A percentile compares a stretch with the other conserved stretches of the same genome.
phyloP scores from a whole-genome alignment of 805 yeast species.

The Schizosaccharomyces octosporus region DNA sequence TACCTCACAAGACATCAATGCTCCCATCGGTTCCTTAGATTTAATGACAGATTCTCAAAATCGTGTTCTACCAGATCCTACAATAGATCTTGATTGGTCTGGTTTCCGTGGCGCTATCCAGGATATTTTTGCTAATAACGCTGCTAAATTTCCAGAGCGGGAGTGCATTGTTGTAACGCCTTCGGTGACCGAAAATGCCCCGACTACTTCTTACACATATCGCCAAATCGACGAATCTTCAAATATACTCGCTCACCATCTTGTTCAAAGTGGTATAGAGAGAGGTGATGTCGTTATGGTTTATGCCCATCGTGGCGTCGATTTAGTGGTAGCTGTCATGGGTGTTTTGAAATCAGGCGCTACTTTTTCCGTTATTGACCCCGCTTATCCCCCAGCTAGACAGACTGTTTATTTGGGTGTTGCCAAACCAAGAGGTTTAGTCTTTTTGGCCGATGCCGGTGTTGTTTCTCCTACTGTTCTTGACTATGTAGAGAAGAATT shows the following conservation, averaged over 20 bases:
- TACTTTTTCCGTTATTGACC: slow-evolving; percentile 93
- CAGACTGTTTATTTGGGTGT: slow-evolving; percentile 82
- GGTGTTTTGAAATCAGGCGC: slow-evolving; percentile 98
- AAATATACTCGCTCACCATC: slow-evolving; percentile 73
- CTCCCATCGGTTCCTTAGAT: slow-evolving; percentile 29
- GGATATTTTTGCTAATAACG: slow-evolving; percentile 77
- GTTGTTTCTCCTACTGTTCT: slow-evolving; percentile 49
- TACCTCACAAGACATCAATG: slow-evolving; percentile 11
- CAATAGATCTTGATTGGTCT: slow-evolving; percentile 65
- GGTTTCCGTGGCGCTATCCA: slow-evolving; percentile 88
- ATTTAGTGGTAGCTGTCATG: slow-evolving; percentile 85
- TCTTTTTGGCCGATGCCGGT: slow-evolving; percentile 82
- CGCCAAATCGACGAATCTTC: slow-evolving; percentile 79
- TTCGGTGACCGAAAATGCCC: slow-evolving; percentile 30
- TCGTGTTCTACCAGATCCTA: slow-evolving; percentile 60
- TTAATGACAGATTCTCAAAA: slow-evolving; percentile 46
- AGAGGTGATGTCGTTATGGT: slow-evolving; percentile 94
- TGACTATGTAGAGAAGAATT: slow-evolving; percentile 47
- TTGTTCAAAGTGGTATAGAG: slow-evolving; percentile 54
- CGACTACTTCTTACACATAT: slow-evolving; percentile 31
- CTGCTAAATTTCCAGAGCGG: slow-evolving; percentile 61
- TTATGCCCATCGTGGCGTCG: slow-evolving; percentile 93
- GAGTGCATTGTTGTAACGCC: slow-evolving; percentile 82
- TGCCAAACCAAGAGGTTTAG: slow-evolving; percentile 76
- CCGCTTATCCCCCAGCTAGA: slow-evolving; percentile 96